Percentiles rank a stretch among this genome's conserved stretches.
Conservation (phyloP, 176 grass and related monocot genomes). For the Oryza brachyantha region DNA sequence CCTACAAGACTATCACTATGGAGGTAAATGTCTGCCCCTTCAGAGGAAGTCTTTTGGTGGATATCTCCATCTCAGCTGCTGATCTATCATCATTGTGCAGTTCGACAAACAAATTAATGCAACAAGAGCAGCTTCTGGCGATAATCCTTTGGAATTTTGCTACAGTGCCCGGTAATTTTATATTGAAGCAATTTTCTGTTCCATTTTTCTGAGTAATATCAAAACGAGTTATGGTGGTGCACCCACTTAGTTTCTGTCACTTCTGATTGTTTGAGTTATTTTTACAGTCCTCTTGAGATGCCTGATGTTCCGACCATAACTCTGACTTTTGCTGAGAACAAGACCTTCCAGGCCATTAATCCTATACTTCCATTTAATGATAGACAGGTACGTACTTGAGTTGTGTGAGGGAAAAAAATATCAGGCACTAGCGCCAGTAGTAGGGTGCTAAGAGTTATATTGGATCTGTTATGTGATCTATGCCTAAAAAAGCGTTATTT, state of each 20-base stretch:
- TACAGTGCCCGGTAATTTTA: conserved; percentile 68
- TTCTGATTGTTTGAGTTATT: conserved; percentile 31
- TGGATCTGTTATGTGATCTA: not conserved
- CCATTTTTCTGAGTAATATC: not conserved
- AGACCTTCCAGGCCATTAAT: conserved; percentile 74
- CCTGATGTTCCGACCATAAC: conserved; percentile 65
- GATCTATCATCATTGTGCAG: conserved; percentile 50
- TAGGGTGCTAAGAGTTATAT: not conserved
- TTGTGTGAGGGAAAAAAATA: not conserved
- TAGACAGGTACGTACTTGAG: conserved; percentile 50
- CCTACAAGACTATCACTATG: conserved; percentile 62
- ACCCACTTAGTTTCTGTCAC: not conserved
- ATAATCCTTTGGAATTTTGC: conserved; percentile 64
- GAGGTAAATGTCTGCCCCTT: conserved; percentile 51
- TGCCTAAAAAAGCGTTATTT: not conserved
- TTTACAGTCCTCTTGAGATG: conserved; percentile 64
- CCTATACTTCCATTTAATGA: conserved; percentile 48
- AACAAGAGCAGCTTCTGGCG: conserved; percentile 48
- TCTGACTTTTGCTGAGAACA: conserved; percentile 63
- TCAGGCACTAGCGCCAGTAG: not conserved
- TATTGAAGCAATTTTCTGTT: not conserved
- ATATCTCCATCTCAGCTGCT: conserved; percentile 30
- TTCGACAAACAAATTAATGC: conserved; percentile 84
- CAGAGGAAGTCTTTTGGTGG: not conserved
- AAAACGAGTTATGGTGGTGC: not conserved